These are phyloP conservation scores for Xerocomus minutiporus DNA, from an alignment of 1,284 basidiomycete genomes.

Conservation along the genomic window DNA sequence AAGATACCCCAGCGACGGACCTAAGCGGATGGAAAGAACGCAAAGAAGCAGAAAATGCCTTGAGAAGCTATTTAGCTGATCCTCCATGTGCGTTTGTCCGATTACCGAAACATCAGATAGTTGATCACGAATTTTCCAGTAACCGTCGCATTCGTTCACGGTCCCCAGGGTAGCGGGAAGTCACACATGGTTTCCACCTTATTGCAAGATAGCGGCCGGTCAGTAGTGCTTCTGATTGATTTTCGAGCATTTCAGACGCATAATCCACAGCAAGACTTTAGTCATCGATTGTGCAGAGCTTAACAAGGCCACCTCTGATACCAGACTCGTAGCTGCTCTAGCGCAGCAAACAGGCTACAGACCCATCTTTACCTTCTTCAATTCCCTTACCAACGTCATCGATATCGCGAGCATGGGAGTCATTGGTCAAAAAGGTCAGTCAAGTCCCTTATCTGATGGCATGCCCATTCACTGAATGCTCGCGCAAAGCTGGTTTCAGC, in stretches of 20 bases:
- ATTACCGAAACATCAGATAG: background rate
- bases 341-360: constrained; percentile 86
- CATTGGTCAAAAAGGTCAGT: constrained; percentile 86
- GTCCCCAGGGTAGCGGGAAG: constrained; percentile 92
- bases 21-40: constrained; percentile 77
- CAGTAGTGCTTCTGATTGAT: constrained; percentile 15
- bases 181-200: constrained; percentile 63
- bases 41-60: constrained; percentile 64
- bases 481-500: constrained; percentile 70
- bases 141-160: constrained; percentile 79
- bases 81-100: constrained; percentile 50
- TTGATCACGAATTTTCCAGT: constrained; percentile 33
- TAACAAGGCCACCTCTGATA: constrained; percentile 70
- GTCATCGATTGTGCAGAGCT: constrained; percentile 81
- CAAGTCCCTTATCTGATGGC: background rate
- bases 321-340: constrained; percentile 62
- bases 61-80: constrained; percentile 72
- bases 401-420: constrained; percentile 92
- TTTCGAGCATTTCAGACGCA: background rate
- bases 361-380: constrained; percentile 87
- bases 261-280: constrained; percentile 53
- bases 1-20: constrained; percentile 12
- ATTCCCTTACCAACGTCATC: constrained; percentile 80
- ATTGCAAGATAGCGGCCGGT: constrained; percentile 60
- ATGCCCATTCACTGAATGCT: constrained; percentile 4